Conservation (phyloP, 2,329 filamentous ascomycete genomes). For the Pseudopithomyces maydicus region DNA sequence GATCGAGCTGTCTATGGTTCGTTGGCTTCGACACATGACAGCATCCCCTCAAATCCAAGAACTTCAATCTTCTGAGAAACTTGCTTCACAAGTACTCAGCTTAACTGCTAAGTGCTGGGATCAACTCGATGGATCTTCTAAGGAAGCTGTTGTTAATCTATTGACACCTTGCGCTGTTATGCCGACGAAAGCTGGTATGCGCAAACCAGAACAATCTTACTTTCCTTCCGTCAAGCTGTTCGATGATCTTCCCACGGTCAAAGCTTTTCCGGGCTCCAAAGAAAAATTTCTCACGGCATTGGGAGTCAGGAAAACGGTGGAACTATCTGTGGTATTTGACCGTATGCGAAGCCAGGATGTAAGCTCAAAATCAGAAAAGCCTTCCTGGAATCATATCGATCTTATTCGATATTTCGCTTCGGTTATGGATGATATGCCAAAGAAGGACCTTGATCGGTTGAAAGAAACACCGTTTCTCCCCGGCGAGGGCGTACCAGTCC, state of each 20-base stretch:
- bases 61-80: constrained; percentile 72
- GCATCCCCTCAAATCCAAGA: constrained; percentile 63
- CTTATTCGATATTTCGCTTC: constrained; percentile 93
- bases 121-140: constrained; percentile 69
- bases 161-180: constrained; percentile 75
- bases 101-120: constrained; percentile 93
- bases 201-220: constrained; percentile 81
- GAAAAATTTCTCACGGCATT: constrained; percentile 85
- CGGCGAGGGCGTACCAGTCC: constrained; percentile 54
- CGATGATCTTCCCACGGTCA: constrained; percentile 85
- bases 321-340: constrained; percentile 91
- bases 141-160: constrained; percentile 66
- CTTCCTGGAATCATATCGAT: constrained; percentile 88
- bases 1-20: constrained; percentile 80
- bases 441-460: constrained; percentile 78
- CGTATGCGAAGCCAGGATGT: constrained; percentile 71
- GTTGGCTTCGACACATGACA: constrained; percentile 80
- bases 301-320: constrained; percentile 93
- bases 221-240: constrained; percentile 94
- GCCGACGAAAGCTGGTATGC: constrained; percentile 91
- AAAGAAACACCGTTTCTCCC: constrained; percentile 81
- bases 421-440: constrained; percentile 85
- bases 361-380: constrained; percentile 53
- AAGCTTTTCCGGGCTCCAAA: constrained; percentile 75
- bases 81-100: constrained; percentile 76